Evolutionary conservation across 441 rosid species (phyloP).

Genomic region (Gossypium schwendimanii): DNA sequence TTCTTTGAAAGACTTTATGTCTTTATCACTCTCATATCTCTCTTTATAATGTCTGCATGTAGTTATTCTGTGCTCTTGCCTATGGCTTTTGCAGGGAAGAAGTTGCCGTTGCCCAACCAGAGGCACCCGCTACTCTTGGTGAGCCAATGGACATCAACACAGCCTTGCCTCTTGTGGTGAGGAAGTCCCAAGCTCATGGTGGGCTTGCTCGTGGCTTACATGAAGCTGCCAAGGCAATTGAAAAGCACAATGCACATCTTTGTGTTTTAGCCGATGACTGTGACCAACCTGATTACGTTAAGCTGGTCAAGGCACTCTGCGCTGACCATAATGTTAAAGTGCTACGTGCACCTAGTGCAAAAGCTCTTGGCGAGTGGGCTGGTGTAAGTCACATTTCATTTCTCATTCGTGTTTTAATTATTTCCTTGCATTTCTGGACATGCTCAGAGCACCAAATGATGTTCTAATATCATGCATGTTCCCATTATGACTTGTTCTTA

Average conservation of each 20-base stretch:
- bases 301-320: constrained; percentile 86
- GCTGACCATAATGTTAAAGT: constrained; percentile 62
- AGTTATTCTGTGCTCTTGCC: not conserved
- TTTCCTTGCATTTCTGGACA: not conserved
- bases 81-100: constrained; percentile 50
- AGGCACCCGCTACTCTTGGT: constrained; percentile 30
- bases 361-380: constrained; percentile 95
- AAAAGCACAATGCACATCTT: constrained; percentile 72
- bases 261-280: constrained; percentile 88
- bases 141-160: constrained; percentile 79
- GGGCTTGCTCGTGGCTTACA: constrained; percentile 80
- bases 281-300: constrained; percentile 76
- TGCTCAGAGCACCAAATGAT: not conserved
- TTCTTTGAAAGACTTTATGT: not conserved
- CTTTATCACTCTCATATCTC: no score
- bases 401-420: not conserved
- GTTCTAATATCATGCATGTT: not conserved
- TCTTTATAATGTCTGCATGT: not conserved
- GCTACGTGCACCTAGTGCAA: constrained; percentile 70
- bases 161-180: constrained; percentile 67
- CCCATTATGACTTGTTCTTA: not conserved
- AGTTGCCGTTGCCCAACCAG: constrained; percentile 32
- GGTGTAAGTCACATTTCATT: constrained; percentile 53
- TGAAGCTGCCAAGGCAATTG: constrained; percentile 76
- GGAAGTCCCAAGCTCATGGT: constrained; percentile 74